Evolutionary conservation across 129 eudicot species (phyloP).

Genomic region (Centella asiatica): DNA sequence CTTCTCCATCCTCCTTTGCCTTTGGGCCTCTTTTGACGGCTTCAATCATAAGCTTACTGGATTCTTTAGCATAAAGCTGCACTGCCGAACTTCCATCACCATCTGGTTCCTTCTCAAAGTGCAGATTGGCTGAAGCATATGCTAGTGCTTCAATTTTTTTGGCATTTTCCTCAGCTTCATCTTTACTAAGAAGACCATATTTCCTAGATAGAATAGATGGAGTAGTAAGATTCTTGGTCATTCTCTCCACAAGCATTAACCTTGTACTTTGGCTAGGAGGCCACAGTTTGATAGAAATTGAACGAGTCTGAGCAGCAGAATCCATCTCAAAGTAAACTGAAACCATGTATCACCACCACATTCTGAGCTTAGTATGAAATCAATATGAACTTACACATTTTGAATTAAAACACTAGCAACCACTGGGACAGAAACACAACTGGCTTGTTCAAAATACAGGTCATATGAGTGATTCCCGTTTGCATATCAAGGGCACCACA

Average conservation of each 20-base stretch:
- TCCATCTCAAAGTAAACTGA: constrained; percentile 44
- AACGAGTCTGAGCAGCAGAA: constrained; percentile 11
- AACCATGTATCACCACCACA: not conserved
- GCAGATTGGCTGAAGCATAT: constrained; percentile 48
- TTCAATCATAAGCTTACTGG: constrained; percentile 61
- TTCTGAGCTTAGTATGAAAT: not conserved
- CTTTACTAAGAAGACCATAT: constrained; percentile 53
- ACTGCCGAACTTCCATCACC: constrained; percentile 68
- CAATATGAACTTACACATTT: not conserved
- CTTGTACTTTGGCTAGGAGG: constrained; percentile 57
- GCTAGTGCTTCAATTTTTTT: constrained; percentile 49
- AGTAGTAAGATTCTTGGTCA: constrained; percentile 46
- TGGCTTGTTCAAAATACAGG: not conserved
- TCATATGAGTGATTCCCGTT: no score
- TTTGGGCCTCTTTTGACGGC: constrained; percentile 53
- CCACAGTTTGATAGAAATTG: constrained; percentile 55
- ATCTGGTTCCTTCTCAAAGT: constrained; percentile 51
- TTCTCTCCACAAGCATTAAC: constrained; percentile 51
- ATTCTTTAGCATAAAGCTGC: constrained; percentile 59
- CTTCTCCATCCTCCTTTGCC: constrained; percentile 25
- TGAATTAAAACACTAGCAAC: not conserved
- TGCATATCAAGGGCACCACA: no score
- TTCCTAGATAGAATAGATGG: constrained; percentile 63
- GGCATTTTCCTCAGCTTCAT: constrained; percentile 67
- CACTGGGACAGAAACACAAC: not conserved